Conservation (phyloP, 495 filamentous ascomycete species). For the Polyplosphaeria fusca region DNA sequence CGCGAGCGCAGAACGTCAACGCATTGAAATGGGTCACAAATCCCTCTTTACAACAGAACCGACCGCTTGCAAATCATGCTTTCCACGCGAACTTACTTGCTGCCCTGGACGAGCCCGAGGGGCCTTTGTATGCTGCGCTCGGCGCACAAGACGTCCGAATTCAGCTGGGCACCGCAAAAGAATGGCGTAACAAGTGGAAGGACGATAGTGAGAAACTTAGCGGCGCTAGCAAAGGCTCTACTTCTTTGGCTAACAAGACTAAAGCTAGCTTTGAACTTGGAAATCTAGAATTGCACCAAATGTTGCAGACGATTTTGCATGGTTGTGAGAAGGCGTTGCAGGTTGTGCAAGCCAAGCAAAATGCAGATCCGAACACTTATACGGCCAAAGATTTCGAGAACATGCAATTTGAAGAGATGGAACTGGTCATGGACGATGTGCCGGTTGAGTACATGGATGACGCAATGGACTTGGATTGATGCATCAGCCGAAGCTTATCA, state of each 20-base stretch:
- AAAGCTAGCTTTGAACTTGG: too few relatives aligned
- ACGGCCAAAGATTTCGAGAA: constrained; percentile 9
- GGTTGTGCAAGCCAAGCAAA: constrained; percentile 19
- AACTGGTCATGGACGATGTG: constrained; percentile 27
- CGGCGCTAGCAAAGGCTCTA: too few relatives aligned
- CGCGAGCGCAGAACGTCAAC: constrained; percentile 11
- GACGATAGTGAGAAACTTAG: constrained; percentile 46
- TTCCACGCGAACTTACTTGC: constrained; percentile 65
- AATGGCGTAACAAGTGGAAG: constrained; percentile 67
- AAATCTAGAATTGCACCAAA: constrained; percentile 47
- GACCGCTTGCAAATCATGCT: constrained; percentile 41
- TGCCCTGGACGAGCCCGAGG: constrained; percentile 49
- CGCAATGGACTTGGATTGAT: constrained; percentile 55
- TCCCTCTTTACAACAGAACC: background rate
- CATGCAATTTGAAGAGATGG: constrained; percentile 1
- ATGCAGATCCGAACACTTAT: background rate
- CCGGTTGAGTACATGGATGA: constrained; percentile 61
- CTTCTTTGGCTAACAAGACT: too few relatives aligned
- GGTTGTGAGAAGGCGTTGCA: constrained; percentile 44
- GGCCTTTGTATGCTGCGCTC: constrained; percentile 53
- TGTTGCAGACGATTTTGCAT: constrained; percentile 46
- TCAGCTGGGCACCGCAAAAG: constrained; percentile 58
- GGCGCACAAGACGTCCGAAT: constrained; percentile 47
- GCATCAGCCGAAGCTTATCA: too few relatives aligned
- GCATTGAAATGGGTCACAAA: constrained; percentile 14